Evolutionary conservation across 352 stramenopile genomes (phyloP), one percentile per base, ranked within the genome.

Genomic region (Globisporangium cylindrosporum): DNA sequence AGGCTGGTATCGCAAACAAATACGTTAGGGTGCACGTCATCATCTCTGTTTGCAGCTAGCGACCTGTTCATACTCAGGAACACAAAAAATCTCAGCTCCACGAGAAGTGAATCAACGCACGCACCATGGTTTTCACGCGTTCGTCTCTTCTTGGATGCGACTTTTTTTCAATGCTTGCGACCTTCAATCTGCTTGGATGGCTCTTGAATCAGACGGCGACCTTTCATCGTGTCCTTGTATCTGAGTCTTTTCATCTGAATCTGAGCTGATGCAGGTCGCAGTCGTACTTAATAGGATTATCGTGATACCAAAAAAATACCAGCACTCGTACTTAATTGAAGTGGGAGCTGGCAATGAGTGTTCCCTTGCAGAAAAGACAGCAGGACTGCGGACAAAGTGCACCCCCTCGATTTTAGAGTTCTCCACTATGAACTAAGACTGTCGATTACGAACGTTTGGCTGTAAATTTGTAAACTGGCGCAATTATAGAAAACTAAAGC

Each of bases 1-100:
- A 27, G 76, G 73, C 86, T 94, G 65, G 3, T 41, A 64, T 2
- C 54, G 43, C 32, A 68, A 15, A 36, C 18, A 66, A 18, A 38
- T n/a, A 36, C 10, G 25, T 25, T 29, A 27, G n/a, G 41, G 36
- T 43, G 14, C 14, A 10, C 6, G 57, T 20, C 38, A 20, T 46
- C 34, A 34, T 32, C 38, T 62, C 57, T 55, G 14, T 27, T n/a
- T 6, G 48, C 9, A 55, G 48, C 49, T 56, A 38, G 7, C 7
- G 32, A 10, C 32, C 32, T 38, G 32, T 7, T 32, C 29, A 32
- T 32, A 32, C 29, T 32, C 29, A 32, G 29, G 29, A 8, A 32
- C 29, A 32, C 29, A 32, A 32, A 32, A 32, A 32, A 32, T 32
- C 29, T 32, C 29, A 32, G 29, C 29, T 32, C 29, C 4, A 32